Base-by-base conservation (phyloP, 2,329 filamentous ascomycete genomes). In the Epichloe brachyelytri region DNA sequence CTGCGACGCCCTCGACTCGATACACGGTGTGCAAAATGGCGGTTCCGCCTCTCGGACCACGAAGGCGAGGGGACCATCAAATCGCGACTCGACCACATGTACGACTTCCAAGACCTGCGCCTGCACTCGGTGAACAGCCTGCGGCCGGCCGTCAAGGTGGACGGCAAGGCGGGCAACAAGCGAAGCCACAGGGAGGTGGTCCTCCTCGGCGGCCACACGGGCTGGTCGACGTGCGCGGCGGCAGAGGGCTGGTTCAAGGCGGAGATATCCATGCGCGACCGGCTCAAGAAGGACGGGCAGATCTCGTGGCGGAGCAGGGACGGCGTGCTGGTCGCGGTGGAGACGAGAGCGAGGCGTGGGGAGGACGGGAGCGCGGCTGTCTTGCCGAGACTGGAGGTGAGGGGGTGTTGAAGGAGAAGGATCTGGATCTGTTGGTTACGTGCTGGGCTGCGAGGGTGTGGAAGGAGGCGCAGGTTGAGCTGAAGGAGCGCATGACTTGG, bases 391-490 rank as follows among this genome's bases (percentile, higher is more conserved):
- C 52, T 65, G 30, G 51, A 58, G 4, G 56, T 64, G 4, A 59
- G 59, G 33, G 40, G 0, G 46, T 15, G 0, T 43, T 63, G 17
- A 54, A 57, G 1, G 59, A 61, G n/a, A 64, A 59, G 44, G 34
- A 57, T 8, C 51, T 63, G 37, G 63, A 65, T 53, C 48, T 65
- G 2, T 39, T 65, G 12, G 60, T 65, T 0, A 51, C 60, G 0
- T 61, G 60, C 8, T 65, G 62, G 62, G 58, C 58, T 47, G 60
- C 61, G 2, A 52, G 62, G 4, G 20, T 64, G 3, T 65, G 61
- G 62, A 59, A 56, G 11, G 58, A 63, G 44, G 56, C 59, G 0
- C 51, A 55, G 39, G 55, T 53, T 3, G 57, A 62, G n/a, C 43
- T 55, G 15, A 56, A 56, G n/a, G 55, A 59, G 12, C 51, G 58